These are phyloP conservation scores for Globisporangium lucens DNA, from an alignment of 352 stramenopile species.

Conservation along the genomic window DNA sequence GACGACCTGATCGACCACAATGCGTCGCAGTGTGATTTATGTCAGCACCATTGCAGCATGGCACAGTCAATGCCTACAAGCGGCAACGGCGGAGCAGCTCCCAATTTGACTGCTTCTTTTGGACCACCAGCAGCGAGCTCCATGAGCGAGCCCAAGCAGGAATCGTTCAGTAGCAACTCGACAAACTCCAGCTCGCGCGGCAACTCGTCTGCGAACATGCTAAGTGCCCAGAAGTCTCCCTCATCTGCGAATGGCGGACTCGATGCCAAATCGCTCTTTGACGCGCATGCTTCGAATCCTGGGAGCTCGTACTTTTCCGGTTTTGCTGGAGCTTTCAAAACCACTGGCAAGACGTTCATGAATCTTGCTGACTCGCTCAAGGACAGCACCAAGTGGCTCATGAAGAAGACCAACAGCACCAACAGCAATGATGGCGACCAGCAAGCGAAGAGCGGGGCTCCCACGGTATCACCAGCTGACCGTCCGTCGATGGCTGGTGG, in stretches of 20 bases:
- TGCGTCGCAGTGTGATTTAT: constrained; percentile 52
- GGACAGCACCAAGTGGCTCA: constrained; percentile 72
- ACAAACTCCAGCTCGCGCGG: background rate
- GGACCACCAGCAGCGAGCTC: background rate
- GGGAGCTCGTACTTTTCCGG: constrained; percentile 62
- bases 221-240: background rate
- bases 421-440: constrained; percentile 24
- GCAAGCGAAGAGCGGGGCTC: constrained; percentile 17
- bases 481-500: constrained; percentile 14
- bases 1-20: constrained; percentile 78
- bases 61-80: background rate
- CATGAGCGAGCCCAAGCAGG: constrained; percentile 6
- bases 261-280: constrained; percentile 41
- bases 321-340: constrained; percentile 68
- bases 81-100: background rate
- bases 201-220: constrained; percentile 1
- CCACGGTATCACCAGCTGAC: constrained; percentile 1
- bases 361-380: constrained; percentile 52
- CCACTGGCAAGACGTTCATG: constrained; percentile 62
- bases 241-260: constrained; percentile 17
- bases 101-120: background rate
- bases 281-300: constrained; percentile 18
- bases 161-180: constrained; percentile 3
- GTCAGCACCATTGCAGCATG: constrained; percentile 47
- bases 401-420: constrained; percentile 50